Base-by-base conservation (phyloP, 1,139 yeast species). In the Candida pseudoviswanathii region DNA sequence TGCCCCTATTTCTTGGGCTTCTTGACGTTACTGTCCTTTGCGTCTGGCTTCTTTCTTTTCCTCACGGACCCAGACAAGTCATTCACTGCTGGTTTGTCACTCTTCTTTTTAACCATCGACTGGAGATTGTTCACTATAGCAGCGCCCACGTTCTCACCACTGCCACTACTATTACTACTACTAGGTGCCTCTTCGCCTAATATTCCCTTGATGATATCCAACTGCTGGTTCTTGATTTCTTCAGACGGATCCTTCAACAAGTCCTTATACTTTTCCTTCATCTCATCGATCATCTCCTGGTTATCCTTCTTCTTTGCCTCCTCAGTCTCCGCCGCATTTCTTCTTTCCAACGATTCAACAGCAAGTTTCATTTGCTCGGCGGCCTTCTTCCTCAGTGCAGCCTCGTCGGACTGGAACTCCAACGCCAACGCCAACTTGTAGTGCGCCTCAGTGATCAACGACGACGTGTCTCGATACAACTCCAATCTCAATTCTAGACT, bases 391-490 rank as follows among this genome's bases (percentile, higher is more conserved):
- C 80, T 71, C 58, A 77, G 73, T 1, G 67, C 67, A 0, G 78
- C 77, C 54, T 80, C 81, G 43, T 81, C 86, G 11, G 78, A 75
- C 51, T 81, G 75, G 58, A 87, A 86, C 59, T 91, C 97, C 51
- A 82, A 72, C 0, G 96, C 96, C 45, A 91, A 73, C 0, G 96
- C 86, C 37, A 89, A 73, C 66, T 90, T 90, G 69, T 86, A 89
- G 65, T 89, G 89, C 0, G 91, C 85, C 61, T 90, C 96, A 2
- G 94, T 84, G 6, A 90, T 74, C 36, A 84, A 68, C 1, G 87
- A 76, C 1, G 89, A 81, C 5, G 71, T 66, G n/a, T 66, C 66
- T 16, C 78, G 66, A 60, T 78, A 84, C 36, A 89, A 68, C 53
- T 81, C 71, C 44, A 71, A 61, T 62, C 92, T 79, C 45, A 87